phyloP scores from a whole-genome alignment of 306 rosid genomes.

The Hippophae gyantsensis region DNA sequence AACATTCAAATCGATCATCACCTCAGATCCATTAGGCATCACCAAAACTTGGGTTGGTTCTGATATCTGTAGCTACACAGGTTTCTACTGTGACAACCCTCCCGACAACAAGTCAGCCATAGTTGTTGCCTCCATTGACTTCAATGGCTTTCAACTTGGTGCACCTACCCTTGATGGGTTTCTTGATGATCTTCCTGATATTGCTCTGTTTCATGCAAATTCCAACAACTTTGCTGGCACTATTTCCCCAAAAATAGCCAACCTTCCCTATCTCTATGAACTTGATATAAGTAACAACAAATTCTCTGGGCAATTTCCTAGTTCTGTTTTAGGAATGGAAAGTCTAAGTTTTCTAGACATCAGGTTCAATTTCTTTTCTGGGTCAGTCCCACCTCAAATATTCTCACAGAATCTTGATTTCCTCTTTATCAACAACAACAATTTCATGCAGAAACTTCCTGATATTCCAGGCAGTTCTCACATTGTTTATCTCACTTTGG shows the following conservation, averaged over 20 bases:
- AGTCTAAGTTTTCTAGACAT: conserved; percentile 55
- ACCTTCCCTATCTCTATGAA: conserved; percentile 64
- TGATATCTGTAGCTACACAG: conserved; percentile 62
- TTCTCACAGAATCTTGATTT: conserved; percentile 55
- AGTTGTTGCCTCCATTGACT: conserved; percentile 65
- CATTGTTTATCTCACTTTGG: conserved; percentile 56
- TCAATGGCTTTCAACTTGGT: conserved; percentile 62
- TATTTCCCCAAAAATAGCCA: conserved; percentile 41
- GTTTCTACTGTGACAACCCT: conserved; percentile 70
- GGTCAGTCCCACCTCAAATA: conserved; percentile 65
- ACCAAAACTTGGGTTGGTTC: conserved; percentile 74
- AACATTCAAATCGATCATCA: conserved; percentile 65
- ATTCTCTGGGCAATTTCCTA: conserved; percentile 73
- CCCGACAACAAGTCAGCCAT: conserved; percentile 64
- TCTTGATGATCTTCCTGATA: conserved; percentile 65
- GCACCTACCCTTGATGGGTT: conserved; percentile 76
- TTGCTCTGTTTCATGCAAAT: conserved; percentile 86
- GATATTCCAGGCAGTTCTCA: conserved; percentile 45
- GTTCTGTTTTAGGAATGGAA: conserved; percentile 44
- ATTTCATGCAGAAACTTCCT: conserved; percentile 52
- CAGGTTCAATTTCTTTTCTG: conserved; percentile 67
- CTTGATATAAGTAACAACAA: conserved; percentile 74
- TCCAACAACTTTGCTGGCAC: conserved; percentile 70
- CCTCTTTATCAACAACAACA: conserved; percentile 76
- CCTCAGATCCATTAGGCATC: conserved; percentile 58